Conservation (phyloP, 1,139 yeast genomes). For the Saccharomycopsis hybrid region DNA sequence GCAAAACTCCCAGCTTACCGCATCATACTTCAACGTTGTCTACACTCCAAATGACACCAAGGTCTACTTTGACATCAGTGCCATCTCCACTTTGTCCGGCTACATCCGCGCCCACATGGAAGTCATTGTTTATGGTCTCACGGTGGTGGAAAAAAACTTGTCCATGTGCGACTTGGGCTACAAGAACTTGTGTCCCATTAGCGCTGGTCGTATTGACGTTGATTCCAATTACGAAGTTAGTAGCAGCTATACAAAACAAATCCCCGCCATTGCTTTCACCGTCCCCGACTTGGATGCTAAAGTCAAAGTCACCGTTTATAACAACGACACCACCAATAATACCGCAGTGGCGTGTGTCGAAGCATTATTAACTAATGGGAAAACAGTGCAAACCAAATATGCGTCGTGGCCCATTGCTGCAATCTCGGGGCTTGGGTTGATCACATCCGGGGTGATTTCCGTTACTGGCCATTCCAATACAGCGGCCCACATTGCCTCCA, state of each 20-base stretch:
- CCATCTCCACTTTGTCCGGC: slow-evolving; percentile 74
- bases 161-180: slow-evolving; percentile 57
- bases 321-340: slow-evolving; percentile 33
- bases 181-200: slow-evolving; percentile 70
- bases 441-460: slow-evolving; percentile 82
- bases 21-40: slow-evolving; percentile 74
- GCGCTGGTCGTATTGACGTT: slow-evolving; percentile 81
- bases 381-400: slow-evolving; percentile 88
- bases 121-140: slow-evolving; percentile 81
- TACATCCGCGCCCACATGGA: slow-evolving; percentile 61
- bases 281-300: slow-evolving; percentile 94
- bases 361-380: slow-evolving; percentile 80
- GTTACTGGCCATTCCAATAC: slow-evolving; percentile 86
- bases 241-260: slow-evolving; percentile 37
- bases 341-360: slow-evolving; percentile 83
- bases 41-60: slow-evolving; percentile 61
- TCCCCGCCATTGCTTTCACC: slow-evolving; percentile 82
- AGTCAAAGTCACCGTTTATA: slow-evolving; percentile 64
- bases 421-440: slow-evolving; percentile 77
- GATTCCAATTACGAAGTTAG: slow-evolving; percentile 44
- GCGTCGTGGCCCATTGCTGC: slow-evolving; percentile 98
- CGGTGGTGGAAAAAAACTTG: slow-evolving; percentile 47
- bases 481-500: slow-evolving; percentile 95
- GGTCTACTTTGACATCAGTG: slow-evolving; percentile 63
- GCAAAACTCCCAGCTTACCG: slow-evolving; percentile 83